phyloP scores from a whole-genome alignment of 768 basidiomycete genomes.

The Boletus pseudo-olivaceus region DNA sequence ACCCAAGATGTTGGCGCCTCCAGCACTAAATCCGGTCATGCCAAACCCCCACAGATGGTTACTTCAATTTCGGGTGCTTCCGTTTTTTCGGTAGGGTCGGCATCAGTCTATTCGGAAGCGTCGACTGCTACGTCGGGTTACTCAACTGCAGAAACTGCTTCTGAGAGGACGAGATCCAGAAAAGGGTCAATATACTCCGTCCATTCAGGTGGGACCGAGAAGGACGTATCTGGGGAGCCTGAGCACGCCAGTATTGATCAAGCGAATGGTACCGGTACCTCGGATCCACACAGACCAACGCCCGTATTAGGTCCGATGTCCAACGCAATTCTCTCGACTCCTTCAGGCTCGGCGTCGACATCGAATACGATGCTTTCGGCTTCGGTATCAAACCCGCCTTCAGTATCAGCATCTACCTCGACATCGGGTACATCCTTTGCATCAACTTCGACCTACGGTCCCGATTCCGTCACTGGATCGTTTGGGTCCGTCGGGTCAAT shows the following conservation, averaged over 20 bases:
- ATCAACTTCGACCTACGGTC: conserved; percentile 15
- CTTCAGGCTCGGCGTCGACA: neutral
- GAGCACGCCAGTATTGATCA: conserved; percentile 9
- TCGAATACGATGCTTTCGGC: conserved; percentile 5
- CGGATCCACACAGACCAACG: neutral
- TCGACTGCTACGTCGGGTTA: conserved; percentile 25
- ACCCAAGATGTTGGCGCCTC: neutral
- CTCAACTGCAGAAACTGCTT: conserved; percentile 11
- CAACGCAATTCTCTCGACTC: neutral
- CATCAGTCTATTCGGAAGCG: conserved; percentile 26
- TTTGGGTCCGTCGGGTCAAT: conserved; percentile 21
- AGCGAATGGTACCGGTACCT: conserved; percentile 1
- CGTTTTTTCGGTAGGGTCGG: conserved; percentile 24
- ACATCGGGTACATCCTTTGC: conserved; percentile 11
- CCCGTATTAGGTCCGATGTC: conserved; percentile 7
- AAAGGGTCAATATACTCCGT: conserved; percentile 13
- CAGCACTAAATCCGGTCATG: conserved; percentile 9
- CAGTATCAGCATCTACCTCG: conserved; percentile 14
- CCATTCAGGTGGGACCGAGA: conserved; percentile 17
- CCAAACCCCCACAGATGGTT: conserved; percentile 18
- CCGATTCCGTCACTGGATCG: conserved; percentile 8
- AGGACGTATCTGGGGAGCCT: conserved; percentile 7
- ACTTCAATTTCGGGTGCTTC: conserved; percentile 29
- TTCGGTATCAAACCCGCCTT: conserved; percentile 15
- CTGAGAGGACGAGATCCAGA: conserved; percentile 2